Conservation (phyloP, 1,284 basidiomycete species). For the Cronartium quercuum region DNA sequence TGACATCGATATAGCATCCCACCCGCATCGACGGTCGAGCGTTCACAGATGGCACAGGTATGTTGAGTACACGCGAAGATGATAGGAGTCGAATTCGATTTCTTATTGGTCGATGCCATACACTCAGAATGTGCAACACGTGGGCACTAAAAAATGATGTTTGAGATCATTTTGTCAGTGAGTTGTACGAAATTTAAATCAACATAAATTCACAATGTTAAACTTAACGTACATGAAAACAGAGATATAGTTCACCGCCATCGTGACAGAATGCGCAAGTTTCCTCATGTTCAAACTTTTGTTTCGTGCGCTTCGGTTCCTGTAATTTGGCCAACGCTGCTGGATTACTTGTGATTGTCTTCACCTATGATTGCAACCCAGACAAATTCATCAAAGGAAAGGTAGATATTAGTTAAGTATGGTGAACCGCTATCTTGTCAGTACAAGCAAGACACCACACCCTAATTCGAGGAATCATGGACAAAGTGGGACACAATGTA, state of each 20-base stretch:
- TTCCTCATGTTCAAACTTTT: slow-evolving; percentile 54
- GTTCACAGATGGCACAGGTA: slow-evolving; percentile 52
- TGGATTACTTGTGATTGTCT: slow-evolving; percentile 42
- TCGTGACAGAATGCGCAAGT: slow-evolving; percentile 59
- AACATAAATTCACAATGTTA: slow-evolving; percentile 31
- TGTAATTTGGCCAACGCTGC: slow-evolving; percentile 37
- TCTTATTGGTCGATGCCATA: slow-evolving; percentile 49
- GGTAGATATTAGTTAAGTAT: neutral
- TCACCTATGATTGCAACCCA: neutral
- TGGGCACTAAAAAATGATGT: slow-evolving; percentile 51
- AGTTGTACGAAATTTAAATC: neutral
- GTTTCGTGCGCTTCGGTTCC: slow-evolving; percentile 48
- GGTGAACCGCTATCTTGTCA: neutral
- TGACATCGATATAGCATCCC: slow-evolving; percentile 58
- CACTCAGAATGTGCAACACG: slow-evolving; percentile 58
- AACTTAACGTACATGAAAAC: slow-evolving; percentile 44
- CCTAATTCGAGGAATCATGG: too few relatives aligned
- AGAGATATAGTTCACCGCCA: slow-evolving; percentile 57
- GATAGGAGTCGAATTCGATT: slow-evolving; percentile 40
- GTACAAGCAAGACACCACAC: too few relatives aligned
- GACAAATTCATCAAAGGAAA: too few relatives aligned
- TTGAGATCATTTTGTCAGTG: neutral
- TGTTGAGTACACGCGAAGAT: slow-evolving; percentile 55
- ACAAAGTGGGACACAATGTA: too few relatives aligned
- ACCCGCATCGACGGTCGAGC: slow-evolving; percentile 53